Evolutionary conservation across 2,329 filamentous ascomycete genomes (phyloP), one percentile per base, ranked within the genome.

Genomic region (Sporothrix globosa): DNA sequence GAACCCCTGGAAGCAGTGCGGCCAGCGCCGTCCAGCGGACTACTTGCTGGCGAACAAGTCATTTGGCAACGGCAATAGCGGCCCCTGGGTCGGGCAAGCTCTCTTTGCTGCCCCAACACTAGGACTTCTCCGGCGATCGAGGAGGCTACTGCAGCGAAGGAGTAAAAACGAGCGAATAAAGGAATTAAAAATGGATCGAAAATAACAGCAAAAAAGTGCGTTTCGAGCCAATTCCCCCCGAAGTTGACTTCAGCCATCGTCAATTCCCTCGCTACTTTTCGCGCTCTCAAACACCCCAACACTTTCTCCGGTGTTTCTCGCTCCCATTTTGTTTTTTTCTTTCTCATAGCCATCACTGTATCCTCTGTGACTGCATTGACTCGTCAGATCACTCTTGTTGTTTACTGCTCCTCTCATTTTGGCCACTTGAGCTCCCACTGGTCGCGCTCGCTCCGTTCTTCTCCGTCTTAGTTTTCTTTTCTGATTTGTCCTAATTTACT

Each of bases 201-300:
- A 67, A 69, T 53, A 69, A 53, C 6, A 4, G 2, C n/a, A 39
- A 56, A 68, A 69, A 58, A 27, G 61, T 67, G 67, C 63, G 60
- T 71, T 68, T 72, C 70, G 67, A 71, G 70, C 67, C 72, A 71
- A 73, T 71, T 70, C 65, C 68, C 67, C 72, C 72, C 72, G 72
- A 73, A 71, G 53, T 39, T 41, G 48, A 34, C 68, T 69, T 60
- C 70, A 19, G 52, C 50, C 69, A 69, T 72, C 72, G 67, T 60
- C 67, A 60, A 70, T 73, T 73, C 67, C 52, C 70, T 70, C 70
- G 67, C 70, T 70, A 39, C 70, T 44, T 69, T 60, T 48, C 70
- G 48, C 56, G 39, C 58, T 39, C 48, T 39, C 54, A 58, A 65
- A 44, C 52, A 44, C 63, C 66, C 52, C 69, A 68, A 70, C 63